These are phyloP conservation scores for Effrenium voratum DNA, from an alignment of 73 alveolate genomes.

Conservation along the genomic window DNA sequence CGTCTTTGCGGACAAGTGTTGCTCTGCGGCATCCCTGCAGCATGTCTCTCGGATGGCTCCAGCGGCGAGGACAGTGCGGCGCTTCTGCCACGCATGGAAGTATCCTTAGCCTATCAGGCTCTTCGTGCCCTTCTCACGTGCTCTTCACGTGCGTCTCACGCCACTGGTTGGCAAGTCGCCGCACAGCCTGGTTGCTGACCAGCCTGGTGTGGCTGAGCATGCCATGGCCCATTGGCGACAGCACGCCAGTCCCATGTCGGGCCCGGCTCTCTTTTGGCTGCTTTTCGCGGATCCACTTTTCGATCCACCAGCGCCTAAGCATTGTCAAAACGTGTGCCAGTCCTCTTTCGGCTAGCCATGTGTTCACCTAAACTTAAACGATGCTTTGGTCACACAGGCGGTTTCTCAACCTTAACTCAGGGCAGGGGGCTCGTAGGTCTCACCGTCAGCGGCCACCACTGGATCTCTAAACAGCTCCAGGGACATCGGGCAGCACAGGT, in stretches of 20 bases:
- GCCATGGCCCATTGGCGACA: constrained; percentile 92
- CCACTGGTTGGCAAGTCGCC: constrained; percentile 87
- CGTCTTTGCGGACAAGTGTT: no score
- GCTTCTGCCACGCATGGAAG: no score
- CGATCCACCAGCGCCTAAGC: constrained; percentile 93
- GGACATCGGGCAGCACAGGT: constrained; percentile 88
- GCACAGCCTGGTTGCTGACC: constrained; percentile 86
- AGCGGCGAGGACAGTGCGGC: no score
- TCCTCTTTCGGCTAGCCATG: background rate
- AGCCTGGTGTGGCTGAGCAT: constrained; percentile 70
- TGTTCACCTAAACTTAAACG: background rate
- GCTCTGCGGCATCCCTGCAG: no score
- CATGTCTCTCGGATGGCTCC: no score
- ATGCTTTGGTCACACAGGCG: background rate
- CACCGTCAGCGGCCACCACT: constrained; percentile 92
- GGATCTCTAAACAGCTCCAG: constrained; percentile 78
- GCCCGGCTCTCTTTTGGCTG: constrained; percentile 41
- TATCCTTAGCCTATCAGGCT: no score
- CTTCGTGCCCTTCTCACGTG: no score
- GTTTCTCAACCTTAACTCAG: background rate
- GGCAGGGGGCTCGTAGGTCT: constrained; percentile 56
- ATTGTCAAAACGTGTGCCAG: background rate
- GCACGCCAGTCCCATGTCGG: constrained; percentile 79
- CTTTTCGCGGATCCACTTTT: constrained; percentile 87
- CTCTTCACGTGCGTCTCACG: constrained; percentile 75